Base-by-base conservation (phyloP, 495 filamentous ascomycete genomes). In the Annulohypoxylon maeteangense region DNA sequence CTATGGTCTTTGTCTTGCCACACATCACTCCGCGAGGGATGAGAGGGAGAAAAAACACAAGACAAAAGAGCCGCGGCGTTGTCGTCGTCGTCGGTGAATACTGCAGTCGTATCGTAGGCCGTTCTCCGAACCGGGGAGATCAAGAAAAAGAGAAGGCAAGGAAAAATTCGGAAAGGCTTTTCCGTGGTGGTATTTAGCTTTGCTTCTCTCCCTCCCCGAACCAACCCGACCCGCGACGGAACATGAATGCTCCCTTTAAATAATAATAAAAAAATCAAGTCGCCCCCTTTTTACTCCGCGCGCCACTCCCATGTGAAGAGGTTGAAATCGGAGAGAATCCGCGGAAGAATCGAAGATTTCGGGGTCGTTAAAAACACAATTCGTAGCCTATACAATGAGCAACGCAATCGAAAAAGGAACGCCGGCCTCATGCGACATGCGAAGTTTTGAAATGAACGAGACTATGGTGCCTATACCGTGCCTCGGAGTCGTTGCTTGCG, bases 401-500 rank as follows among this genome's bases (percentile, higher is more conserved):
- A 65, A 58, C 44, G 47, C 25, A 66, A 67, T 57, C n/a, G 61
- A 22, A 51, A 22, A 48, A 66, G 18, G 51, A 65, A 71, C 68
- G 68, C 65, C 69, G 48, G 48, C 50, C 56, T 57, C 45, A 68
- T 68, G 68, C 57, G 69, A 72, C 45, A 68, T 68, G 68, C 57
- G 69, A 72, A 60, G 45, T 38, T 40, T 61, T 22, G 40, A 61
- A 61, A 11, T 32, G 34, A 73, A 55, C 7, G 55, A 47, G 22
- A 61, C 29, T 27, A 20, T 42, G 10, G 25, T 50, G 31, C 25
- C 5, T 75, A 85, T 32, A 82, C 71, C 20, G 77, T 75, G 48
- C 81, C 81, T 51, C 85, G 76, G 20, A 84, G 74, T 48, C 86
- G 79, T 71, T 86, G 86, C 74, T 90, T 91, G 50, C 89, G 86